phyloP scores from a whole-genome alignment of 2,329 filamentous ascomycete genomes.

The Anisogramma anomala region DNA sequence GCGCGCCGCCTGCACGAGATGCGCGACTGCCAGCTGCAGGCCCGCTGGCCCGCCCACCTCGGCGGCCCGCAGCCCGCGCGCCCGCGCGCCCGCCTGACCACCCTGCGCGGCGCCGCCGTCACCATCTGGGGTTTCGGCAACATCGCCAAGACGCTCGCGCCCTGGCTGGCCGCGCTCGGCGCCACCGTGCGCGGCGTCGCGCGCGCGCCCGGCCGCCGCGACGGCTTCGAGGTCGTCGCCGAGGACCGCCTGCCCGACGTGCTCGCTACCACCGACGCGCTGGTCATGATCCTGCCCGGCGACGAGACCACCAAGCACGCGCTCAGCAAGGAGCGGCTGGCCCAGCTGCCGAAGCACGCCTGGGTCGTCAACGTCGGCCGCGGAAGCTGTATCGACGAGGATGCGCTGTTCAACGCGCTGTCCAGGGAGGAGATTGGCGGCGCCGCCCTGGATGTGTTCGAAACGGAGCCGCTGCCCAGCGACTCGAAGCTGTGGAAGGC shows the following conservation, averaged over 20 bases:
- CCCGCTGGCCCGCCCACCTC: slow-evolving; percentile 49
- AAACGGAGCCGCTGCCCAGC: slow-evolving; percentile 32
- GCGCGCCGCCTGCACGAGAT: slow-evolving; percentile 49
- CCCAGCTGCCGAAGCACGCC: slow-evolving; percentile 43
- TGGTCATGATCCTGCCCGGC: slow-evolving; percentile 57
- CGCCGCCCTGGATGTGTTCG: slow-evolving; percentile 29
- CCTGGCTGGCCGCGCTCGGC: slow-evolving; percentile 42
- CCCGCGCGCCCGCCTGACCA: slow-evolving; percentile 40
- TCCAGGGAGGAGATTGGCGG: slow-evolving; percentile 21
- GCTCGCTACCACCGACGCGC: slow-evolving; percentile 46
- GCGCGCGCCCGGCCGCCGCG: slow-evolving; percentile 41
- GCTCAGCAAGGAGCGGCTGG: slow-evolving; percentile 41
- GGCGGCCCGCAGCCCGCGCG: slow-evolving; percentile 50
- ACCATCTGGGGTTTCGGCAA: slow-evolving; percentile 56
- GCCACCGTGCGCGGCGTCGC: slow-evolving; percentile 49
- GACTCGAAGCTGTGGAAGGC: slow-evolving; percentile 36
- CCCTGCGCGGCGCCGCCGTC: slow-evolving; percentile 46
- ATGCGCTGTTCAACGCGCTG: slow-evolving; percentile 23
- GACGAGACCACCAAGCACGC: slow-evolving; percentile 43
- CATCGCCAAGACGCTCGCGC: slow-evolving; percentile 49
- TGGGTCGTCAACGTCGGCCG: slow-evolving; percentile 42
- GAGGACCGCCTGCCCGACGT: slow-evolving; percentile 43
- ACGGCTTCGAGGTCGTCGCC: slow-evolving; percentile 44
- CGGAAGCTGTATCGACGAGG: slow-evolving; percentile 26
- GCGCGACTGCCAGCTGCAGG: slow-evolving; percentile 47